Evolutionary conservation across 129 eudicot species (phyloP).

Genomic region (Tanacetum coccineum): DNA sequence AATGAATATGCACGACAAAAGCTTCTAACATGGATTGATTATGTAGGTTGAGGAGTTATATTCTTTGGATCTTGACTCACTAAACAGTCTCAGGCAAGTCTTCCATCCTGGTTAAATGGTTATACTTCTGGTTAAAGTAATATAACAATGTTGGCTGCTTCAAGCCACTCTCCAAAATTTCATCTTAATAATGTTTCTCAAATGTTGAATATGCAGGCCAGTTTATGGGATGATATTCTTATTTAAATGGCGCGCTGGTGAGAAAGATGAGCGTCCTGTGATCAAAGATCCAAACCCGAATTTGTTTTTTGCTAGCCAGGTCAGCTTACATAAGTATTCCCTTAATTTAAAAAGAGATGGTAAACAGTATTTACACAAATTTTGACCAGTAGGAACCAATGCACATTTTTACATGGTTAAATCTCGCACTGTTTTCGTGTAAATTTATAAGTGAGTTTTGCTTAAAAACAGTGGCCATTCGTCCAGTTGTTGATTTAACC

Average conservation of each 20-base stretch:
- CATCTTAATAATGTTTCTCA: slow-evolving; percentile 5
- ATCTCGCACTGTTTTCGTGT: background rate
- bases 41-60: slow-evolving; percentile 95
- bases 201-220: slow-evolving; percentile 54
- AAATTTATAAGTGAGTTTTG: background rate
- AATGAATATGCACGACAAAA: background rate
- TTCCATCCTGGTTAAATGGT: background rate
- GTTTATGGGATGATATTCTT: slow-evolving; percentile 88
- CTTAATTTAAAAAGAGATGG: too few relatives aligned
- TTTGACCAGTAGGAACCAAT: background rate
- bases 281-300: slow-evolving; percentile 92
- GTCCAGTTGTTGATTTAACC: background rate
- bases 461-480: background rate
- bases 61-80: slow-evolving; percentile 90
- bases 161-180: background rate
- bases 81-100: slow-evolving; percentile 71
- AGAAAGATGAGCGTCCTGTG: slow-evolving; percentile 90
- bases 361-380: background rate
- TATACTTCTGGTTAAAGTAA: slow-evolving; percentile 5
- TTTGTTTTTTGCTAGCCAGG: slow-evolving; percentile 95
- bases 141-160: slow-evolving; percentile 1
- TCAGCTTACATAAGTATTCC: slow-evolving; percentile 17
- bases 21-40: slow-evolving; percentile 16
- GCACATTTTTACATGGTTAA: background rate
- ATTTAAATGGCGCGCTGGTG: slow-evolving; percentile 97